These are phyloP conservation scores for Wilcoxina mikolae DNA, from an alignment of 495 filamentous ascomycete genomes.

Conservation along the genomic window DNA sequence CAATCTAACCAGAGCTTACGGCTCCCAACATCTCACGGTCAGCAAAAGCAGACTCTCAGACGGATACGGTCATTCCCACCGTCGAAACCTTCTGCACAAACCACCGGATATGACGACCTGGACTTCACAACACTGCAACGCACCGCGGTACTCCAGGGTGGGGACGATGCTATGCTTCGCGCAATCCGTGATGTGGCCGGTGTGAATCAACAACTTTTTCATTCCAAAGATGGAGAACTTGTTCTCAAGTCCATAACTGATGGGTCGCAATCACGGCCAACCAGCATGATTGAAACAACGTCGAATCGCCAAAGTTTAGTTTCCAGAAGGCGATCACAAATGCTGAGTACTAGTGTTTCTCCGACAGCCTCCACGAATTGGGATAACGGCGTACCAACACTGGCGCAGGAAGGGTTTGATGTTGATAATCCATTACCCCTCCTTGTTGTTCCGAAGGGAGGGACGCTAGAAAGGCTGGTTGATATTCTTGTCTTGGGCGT, in stretches of 20 bases:
- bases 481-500: constrained; percentile 30
- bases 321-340: constrained; percentile 25
- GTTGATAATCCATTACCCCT: constrained; percentile 13
- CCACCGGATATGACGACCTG: constrained; percentile 29
- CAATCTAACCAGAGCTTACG: constrained; percentile 22
- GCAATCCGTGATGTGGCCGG: constrained; percentile 29
- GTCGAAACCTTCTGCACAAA: constrained; percentile 24
- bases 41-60: constrained; percentile 16
- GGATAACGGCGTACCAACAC: constrained; percentile 19
- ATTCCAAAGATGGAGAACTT: constrained; percentile 29
- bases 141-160: constrained; percentile 27
- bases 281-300: constrained; percentile 28
- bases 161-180: constrained; percentile 27
- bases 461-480: constrained; percentile 29
- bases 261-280: constrained; percentile 21
- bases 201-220: constrained; percentile 27
- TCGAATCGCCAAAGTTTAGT: constrained; percentile 25
- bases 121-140: constrained; percentile 29
- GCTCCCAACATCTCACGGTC: constrained; percentile 16
- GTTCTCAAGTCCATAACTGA: constrained; percentile 29
- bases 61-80: constrained; percentile 29
- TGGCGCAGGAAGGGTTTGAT: constrained; percentile 16
- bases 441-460: constrained; percentile 28
- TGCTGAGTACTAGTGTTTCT: constrained; percentile 19
- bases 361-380: constrained; percentile 20